phyloP scores from a whole-genome alignment of 2,329 filamentous ascomycete species.

The Penicillium glabrum region DNA sequence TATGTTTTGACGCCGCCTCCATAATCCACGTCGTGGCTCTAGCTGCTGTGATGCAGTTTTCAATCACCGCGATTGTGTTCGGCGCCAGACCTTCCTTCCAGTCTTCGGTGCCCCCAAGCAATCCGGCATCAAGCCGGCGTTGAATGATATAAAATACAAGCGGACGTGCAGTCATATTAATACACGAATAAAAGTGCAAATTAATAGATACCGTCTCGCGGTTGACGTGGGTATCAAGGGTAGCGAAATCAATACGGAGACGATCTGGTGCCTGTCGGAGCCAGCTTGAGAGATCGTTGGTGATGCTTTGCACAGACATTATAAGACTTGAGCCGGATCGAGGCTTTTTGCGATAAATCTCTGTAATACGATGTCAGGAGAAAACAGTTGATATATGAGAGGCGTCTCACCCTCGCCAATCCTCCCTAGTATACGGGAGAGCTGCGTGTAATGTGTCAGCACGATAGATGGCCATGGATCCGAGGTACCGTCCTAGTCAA shows the following conservation, averaged over 20 bases:
- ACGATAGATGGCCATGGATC: constrained; percentile 49
- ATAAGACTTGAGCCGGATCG: constrained; percentile 51
- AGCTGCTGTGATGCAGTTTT: constrained; percentile 54
- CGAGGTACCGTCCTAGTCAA: constrained; percentile 13
- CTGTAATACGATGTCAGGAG: constrained; percentile 17
- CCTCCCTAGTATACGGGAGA: constrained; percentile 54
- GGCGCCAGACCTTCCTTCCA: constrained; percentile 51
- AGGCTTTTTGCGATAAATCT: constrained; percentile 51
- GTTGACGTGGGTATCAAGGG: constrained; percentile 42
- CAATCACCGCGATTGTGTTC: constrained; percentile 53
- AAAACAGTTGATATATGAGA: not conserved
- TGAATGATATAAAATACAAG: constrained; percentile 56
- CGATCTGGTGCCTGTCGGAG: constrained; percentile 49
- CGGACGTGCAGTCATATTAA: constrained; percentile 58
- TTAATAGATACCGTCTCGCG: constrained; percentile 55
- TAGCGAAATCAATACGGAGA: constrained; percentile 51
- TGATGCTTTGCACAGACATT: constrained; percentile 53
- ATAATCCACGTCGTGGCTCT: constrained; percentile 52
- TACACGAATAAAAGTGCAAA: constrained; percentile 58
- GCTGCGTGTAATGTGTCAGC: constrained; percentile 53
- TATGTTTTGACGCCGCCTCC: constrained; percentile 49
- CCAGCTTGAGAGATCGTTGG: constrained; percentile 52
- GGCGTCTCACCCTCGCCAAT: constrained; percentile 40
- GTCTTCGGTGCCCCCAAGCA: constrained; percentile 35
- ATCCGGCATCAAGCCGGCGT: constrained; percentile 43